Conservation (phyloP, 108 stramenopile genomes). For the Fragilaria crotonensis region DNA sequence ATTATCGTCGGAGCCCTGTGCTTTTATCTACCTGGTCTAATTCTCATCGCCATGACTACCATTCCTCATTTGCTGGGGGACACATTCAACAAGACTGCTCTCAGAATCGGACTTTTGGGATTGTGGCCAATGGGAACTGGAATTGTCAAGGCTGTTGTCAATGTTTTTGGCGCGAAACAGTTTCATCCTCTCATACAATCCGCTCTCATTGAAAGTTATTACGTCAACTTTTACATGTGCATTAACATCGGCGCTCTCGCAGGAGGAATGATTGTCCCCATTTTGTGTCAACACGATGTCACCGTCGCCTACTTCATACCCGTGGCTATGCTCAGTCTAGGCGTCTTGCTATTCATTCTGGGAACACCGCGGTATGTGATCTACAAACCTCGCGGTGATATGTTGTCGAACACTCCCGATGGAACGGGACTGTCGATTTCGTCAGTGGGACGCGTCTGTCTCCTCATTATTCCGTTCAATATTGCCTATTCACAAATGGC, state of each 20-base stretch:
- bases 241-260: conserved; percentile 83
- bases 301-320: conserved; percentile 76
- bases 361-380: conserved; percentile 62
- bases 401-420: background rate
- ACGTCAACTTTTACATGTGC: conserved; percentile 87
- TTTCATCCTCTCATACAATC: conserved; percentile 82
- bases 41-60: conserved; percentile 59
- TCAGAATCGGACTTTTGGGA: conserved; percentile 45
- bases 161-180: conserved; percentile 85
- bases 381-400: conserved; percentile 18
- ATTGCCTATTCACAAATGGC: conserved; percentile 86
- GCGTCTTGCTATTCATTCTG: conserved; percentile 47
- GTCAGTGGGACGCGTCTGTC: conserved; percentile 35
- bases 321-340: conserved; percentile 51
- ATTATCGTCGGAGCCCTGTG: conserved; percentile 50
- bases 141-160: conserved; percentile 75
- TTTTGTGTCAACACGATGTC: conserved; percentile 63
- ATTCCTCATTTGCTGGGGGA: conserved; percentile 58
- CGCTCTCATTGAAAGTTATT: conserved; percentile 67
- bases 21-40: conserved; percentile 71
- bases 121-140: conserved; percentile 85
- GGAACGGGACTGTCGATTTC: conserved; percentile 31
- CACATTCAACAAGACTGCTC: conserved; percentile 40
- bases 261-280: conserved; percentile 68
- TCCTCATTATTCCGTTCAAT: conserved; percentile 72